A percentile compares a stretch with the other conserved stretches of the same genome.
These are phyloP conservation scores for Nakazawaea laoshanensis DNA, from an alignment of 805 yeast genomes.

Conservation along the genomic window DNA sequence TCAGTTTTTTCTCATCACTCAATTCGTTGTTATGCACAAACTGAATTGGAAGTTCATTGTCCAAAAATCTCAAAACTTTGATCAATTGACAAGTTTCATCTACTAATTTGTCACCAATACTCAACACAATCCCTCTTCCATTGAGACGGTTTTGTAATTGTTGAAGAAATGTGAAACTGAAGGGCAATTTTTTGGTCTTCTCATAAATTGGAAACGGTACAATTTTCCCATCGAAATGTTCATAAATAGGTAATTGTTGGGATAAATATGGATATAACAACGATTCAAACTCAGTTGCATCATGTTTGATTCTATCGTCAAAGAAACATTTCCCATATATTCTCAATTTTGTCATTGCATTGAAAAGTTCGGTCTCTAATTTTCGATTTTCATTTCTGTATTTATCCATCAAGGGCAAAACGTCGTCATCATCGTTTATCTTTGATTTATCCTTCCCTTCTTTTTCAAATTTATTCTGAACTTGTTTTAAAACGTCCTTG, in stretches of 20 bases:
- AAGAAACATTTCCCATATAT: slow-evolving; percentile 8
- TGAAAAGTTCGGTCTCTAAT: background rate
- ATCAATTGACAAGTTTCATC: slow-evolving; percentile 40
- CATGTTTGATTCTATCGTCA: slow-evolving; percentile 5
- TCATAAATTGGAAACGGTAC: slow-evolving; percentile 4
- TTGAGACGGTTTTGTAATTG: slow-evolving; percentile 19
- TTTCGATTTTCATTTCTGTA: slow-evolving; percentile 2
- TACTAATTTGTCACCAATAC: slow-evolving; percentile 36
- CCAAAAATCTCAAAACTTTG: slow-evolving; percentile 38
- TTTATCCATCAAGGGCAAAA: slow-evolving; percentile 7
- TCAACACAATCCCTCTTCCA: slow-evolving; percentile 49
- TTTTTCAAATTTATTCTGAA: background rate
- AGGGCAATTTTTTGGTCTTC: background rate
- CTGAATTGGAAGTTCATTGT: slow-evolving; percentile 42
- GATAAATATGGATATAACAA: slow-evolving; percentile 34
- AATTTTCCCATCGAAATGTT: slow-evolving; percentile 19
- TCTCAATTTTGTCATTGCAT: slow-evolving; percentile 4
- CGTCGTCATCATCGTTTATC: slow-evolving; percentile 5
- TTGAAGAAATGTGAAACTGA: slow-evolving; percentile 16
- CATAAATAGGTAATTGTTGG: slow-evolving; percentile 27
- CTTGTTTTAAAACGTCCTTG: slow-evolving; percentile 2
- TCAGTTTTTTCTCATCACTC: slow-evolving; percentile 21
- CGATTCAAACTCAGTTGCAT: slow-evolving; percentile 3
- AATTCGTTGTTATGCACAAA: slow-evolving; percentile 35
- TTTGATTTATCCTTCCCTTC: slow-evolving; percentile 1